Evolutionary conservation across 495 filamentous ascomycete species (phyloP).

Genomic region (Zalerion maritima): DNA sequence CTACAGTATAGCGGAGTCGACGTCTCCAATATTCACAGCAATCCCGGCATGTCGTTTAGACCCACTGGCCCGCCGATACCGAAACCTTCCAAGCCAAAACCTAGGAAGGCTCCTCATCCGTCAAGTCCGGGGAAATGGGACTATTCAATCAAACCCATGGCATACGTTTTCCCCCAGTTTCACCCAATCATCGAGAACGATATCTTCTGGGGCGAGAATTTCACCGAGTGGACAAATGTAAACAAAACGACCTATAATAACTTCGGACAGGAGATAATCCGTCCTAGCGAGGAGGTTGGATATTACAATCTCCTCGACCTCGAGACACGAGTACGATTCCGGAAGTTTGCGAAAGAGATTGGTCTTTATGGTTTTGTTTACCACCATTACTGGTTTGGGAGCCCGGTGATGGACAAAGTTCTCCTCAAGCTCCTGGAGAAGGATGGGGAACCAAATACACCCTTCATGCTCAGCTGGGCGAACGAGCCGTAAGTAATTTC

Average conservation of each 20-base stretch:
- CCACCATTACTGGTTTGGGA: slow-evolving; percentile 2
- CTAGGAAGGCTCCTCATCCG: too few species aligned
- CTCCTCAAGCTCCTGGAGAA: not conserved
- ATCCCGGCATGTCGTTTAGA: too few species aligned
- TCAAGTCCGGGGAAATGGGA: too few species aligned
- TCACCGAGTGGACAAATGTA: slow-evolving; percentile 1
- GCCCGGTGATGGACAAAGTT: not conserved
- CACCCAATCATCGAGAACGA: slow-evolving; percentile 1
- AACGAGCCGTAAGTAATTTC: too few species aligned
- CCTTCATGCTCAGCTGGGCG: slow-evolving; percentile 1
- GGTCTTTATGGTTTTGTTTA: slow-evolving; percentile 1
- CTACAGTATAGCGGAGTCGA: too few species aligned
- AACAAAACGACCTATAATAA: not conserved
- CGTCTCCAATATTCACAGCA: too few species aligned
- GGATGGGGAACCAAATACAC: not conserved
- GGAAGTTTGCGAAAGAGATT: not conserved
- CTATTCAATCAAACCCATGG: slow-evolving; percentile 1
- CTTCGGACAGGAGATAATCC: not conserved
- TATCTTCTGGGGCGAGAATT: slow-evolving; percentile 1
- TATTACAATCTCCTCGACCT: slow-evolving; percentile 2
- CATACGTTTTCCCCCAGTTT: slow-evolving; percentile 2
- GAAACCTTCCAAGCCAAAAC: too few species aligned
- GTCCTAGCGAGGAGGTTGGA: slow-evolving; percentile 1
- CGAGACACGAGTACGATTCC: not conserved
- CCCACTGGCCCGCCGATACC: too few species aligned